Base-by-base conservation (phyloP, 73 alveolate species). In the Paramecium primaurelia region DNA sequence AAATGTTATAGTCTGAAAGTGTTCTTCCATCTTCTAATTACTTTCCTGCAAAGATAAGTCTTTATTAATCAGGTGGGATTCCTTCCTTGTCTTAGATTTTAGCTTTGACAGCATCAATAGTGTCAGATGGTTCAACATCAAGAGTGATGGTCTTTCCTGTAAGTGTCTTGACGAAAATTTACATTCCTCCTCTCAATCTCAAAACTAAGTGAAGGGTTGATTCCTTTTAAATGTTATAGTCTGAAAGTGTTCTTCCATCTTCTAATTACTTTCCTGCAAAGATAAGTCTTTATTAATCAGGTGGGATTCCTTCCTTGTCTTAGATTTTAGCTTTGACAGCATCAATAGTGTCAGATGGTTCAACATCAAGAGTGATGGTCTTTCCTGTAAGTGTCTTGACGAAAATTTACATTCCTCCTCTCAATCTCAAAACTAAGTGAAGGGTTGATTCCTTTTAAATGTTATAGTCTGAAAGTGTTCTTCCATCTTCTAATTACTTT, bases 291-390 rank as follows among this genome's bases (percentile, higher is more conserved):
- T 89, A 58, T 77, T 90, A 37, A 77, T 90, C 93, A 12, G 86
- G 84, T 36, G 94, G 94, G 85, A 90, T 90, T 20, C 94, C 94
- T 89, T 89, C 94, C 83, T 68, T 89, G 14, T 89, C 92, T 89
- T 89, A 54, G 59, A 90, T 90, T 20, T 90, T 90, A 30, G 86
- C 84, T 20, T 90, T 90, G 11, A 90, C 86, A 26, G 42, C 40
- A 42, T 90, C 93, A 38, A 90, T 90, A 0, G 94, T 71, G 36
- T 90, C 94, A 7, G 94, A 71, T 18, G 93, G 86, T 20, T 90
- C 93, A 14, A 34, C 60, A 80, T 90, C 86, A 22, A 90, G 71
- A 8, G 93, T 77, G 3, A 90, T 90, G 1, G 86, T 90, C 36
- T 90, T 90, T 77, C 94, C 94, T 71, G 94, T 90, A 18, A 90